phyloP scores from a whole-genome alignment of 2,329 filamentous ascomycete genomes.

The Coniella vitis region DNA sequence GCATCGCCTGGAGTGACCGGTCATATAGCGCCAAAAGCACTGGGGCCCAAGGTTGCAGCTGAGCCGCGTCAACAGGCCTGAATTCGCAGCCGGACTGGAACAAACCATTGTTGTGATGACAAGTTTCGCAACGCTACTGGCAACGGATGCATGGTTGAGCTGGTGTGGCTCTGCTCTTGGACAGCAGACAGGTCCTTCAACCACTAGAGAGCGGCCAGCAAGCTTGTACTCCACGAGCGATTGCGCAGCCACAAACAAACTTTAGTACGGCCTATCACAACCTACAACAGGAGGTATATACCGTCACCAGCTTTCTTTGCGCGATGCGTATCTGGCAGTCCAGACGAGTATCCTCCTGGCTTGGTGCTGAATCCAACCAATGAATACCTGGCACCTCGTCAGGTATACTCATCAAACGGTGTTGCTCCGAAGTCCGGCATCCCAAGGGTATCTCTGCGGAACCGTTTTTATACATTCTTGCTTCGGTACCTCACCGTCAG shows the following conservation, averaged over 20 bases:
- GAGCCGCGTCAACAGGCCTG: not conserved
- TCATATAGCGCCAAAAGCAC: constrained; percentile 1
- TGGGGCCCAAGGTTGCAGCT: not conserved
- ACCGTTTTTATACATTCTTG: not conserved
- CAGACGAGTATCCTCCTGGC: not conserved
- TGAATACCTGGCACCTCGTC: too few species aligned
- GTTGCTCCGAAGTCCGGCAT: too few species aligned
- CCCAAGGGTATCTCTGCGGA: too few species aligned
- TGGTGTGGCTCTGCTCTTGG: constrained; percentile 17
- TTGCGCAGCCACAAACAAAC: too few species aligned
- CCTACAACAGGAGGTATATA: too few species aligned
- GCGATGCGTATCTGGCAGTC: too few species aligned
- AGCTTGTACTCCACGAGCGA: too few species aligned
- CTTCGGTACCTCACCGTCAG: not conserved
- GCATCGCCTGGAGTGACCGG: constrained; percentile 6
- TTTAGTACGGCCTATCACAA: too few species aligned
- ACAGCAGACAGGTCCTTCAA: constrained; percentile 21
- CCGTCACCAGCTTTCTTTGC: too few species aligned
- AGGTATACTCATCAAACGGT: too few species aligned
- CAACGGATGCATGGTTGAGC: constrained; percentile 1
- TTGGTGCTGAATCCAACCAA: too few species aligned
- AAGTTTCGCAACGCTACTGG: constrained; percentile 17
- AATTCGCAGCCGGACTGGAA: not conserved
- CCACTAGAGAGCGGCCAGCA: not conserved
- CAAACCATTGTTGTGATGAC: constrained; percentile 6